Evolutionary conservation across 306 rosid species (phyloP).

Genomic region (Spatholobus suberectus): DNA sequence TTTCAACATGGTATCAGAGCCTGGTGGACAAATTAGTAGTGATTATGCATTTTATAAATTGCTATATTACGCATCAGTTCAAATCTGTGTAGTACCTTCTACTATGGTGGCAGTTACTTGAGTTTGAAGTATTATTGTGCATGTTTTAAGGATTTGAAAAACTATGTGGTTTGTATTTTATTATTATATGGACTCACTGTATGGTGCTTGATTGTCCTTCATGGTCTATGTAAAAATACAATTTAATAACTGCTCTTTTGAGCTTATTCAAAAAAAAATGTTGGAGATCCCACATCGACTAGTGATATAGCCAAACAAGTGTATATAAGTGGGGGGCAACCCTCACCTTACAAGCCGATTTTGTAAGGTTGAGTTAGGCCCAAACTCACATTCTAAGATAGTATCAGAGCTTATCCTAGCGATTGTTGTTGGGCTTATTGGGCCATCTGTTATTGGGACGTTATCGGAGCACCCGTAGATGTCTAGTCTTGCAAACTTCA

Average conservation of each 20-base stretch:
- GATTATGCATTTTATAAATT: neutral
- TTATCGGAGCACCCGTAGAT: too few species aligned
- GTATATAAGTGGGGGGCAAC: too few species aligned
- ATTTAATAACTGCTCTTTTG: conserved; percentile 25
- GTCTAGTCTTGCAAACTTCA: too few species aligned
- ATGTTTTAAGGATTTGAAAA: conserved; percentile 42
- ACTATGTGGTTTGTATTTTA: conserved; percentile 18
- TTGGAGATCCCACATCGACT: too few species aligned
- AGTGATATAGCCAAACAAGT: too few species aligned
- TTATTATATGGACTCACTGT: conserved; percentile 32
- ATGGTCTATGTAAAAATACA: conserved; percentile 40
- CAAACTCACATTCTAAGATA: too few species aligned
- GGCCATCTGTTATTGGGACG: too few species aligned
- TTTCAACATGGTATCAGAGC: too few species aligned
- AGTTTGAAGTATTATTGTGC: conserved; percentile 17
- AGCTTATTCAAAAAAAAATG: conserved; percentile 41
- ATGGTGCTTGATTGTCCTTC: conserved; percentile 29
- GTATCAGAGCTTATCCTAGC: too few species aligned
- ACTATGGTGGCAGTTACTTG: conserved; percentile 2
- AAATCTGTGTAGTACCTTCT: neutral
- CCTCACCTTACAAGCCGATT: too few species aligned
- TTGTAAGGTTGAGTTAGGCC: too few species aligned
- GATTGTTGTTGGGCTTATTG: too few species aligned
- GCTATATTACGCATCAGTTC: conserved; percentile 20
- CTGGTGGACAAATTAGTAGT: conserved; percentile 30